Evolutionary conservation across 2,329 filamentous ascomycete genomes (phyloP).

Genomic region (Graphium sp.): DNA sequence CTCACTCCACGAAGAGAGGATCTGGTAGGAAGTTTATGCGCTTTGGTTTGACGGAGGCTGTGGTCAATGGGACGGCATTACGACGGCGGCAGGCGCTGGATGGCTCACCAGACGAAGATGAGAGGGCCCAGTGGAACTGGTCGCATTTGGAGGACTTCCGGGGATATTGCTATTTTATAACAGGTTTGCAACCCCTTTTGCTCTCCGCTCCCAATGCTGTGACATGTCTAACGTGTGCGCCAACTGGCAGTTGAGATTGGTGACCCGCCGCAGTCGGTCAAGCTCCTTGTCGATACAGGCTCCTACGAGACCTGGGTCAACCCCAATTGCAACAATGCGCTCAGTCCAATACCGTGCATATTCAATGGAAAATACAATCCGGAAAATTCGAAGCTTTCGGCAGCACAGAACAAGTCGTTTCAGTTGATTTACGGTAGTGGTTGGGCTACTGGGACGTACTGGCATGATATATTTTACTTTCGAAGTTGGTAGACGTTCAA

Average conservation of each 20-base stretch:
- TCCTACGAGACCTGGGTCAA: slow-evolving; percentile 47
- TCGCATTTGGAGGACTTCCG: slow-evolving; percentile 4
- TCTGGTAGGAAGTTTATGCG: no score
- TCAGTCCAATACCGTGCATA: slow-evolving; percentile 1
- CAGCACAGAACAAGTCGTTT: not conserved
- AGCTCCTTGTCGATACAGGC: slow-evolving; percentile 43
- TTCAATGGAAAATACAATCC: slow-evolving; percentile 3
- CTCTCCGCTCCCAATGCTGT: not conserved
- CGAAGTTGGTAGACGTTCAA: slow-evolving; percentile 3
- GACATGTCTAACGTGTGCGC: not conserved
- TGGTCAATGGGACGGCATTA: not conserved
- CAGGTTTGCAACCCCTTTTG: not conserved
- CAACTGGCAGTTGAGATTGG: slow-evolving; percentile 26
- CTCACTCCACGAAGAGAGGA: no score
- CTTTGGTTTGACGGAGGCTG: not conserved
- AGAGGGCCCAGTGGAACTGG: slow-evolving; percentile 2
- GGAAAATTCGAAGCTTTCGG: not conserved
- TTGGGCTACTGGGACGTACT: slow-evolving; percentile 2
- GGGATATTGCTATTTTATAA: slow-evolving; percentile 3
- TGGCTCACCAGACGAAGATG: not conserved
- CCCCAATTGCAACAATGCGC: slow-evolving; percentile 4
- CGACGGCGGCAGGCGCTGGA: not conserved
- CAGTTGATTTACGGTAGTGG: slow-evolving; percentile 2
- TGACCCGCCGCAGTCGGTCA: slow-evolving; percentile 36
- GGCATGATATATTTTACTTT: slow-evolving; percentile 3